phyloP scores from a whole-genome alignment of 306 rosid species.

The Prunus campanulata region DNA sequence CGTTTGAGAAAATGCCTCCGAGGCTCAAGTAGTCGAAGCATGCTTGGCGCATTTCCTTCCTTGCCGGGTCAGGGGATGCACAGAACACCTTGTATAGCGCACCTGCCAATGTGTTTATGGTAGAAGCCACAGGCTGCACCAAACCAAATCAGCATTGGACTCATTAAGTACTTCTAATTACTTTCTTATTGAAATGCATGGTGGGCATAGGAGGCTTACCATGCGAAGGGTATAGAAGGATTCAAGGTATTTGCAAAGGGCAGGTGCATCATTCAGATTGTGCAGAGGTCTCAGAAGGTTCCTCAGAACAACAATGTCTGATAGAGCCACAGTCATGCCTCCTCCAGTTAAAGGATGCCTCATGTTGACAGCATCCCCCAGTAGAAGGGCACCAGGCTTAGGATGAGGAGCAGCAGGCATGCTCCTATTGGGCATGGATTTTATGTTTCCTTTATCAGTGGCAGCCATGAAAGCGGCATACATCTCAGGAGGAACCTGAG shows the following conservation, averaged over 20 bases:
- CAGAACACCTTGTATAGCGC: constrained; percentile 34
- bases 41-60: constrained; percentile 56
- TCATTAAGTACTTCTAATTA: background rate
- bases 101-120: constrained; percentile 56
- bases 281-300: constrained; percentile 51
- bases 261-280: constrained; percentile 43
- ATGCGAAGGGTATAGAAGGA: constrained; percentile 55
- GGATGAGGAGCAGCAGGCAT: constrained; percentile 31
- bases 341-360: constrained; percentile 33
- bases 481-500: constrained; percentile 31
- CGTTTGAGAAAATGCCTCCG: constrained; percentile 45
- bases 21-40: constrained; percentile 64
- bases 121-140: constrained; percentile 67
- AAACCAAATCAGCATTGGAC: background rate
- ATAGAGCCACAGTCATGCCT: constrained; percentile 47
- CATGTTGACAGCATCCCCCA: constrained; percentile 38
- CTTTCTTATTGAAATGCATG: background rate
- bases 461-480: constrained; percentile 20
- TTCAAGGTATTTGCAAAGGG: constrained; percentile 55
- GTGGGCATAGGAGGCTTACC: constrained; percentile 18
- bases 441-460: constrained; percentile 19
- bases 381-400: constrained; percentile 30
- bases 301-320: constrained; percentile 36
- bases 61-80: constrained; percentile 57
- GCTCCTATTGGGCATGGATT: constrained; percentile 27